Evolutionary conservation across 2,329 filamentous ascomycete genomes (phyloP), one percentile per base, ranked within the genome.

Genomic region (Cryoendolithus antarcticus): DNA sequence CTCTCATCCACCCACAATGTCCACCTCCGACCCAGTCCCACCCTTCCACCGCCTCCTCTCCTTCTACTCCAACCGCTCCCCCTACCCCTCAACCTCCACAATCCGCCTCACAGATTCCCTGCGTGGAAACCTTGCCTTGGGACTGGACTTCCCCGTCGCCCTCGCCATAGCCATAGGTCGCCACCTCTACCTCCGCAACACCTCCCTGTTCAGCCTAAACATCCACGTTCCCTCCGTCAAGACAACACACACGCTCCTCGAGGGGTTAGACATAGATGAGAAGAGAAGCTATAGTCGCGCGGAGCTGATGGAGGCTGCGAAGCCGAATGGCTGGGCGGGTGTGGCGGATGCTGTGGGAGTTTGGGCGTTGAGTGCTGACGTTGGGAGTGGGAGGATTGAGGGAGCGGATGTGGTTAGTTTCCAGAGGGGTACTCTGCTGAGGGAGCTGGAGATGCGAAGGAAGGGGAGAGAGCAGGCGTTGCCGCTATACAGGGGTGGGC

Each of bases 131-230:
- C 52, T 61, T 9, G 49, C 57, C 3, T 42, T 61, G 1, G 58
- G 58, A n/a, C 54, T 61, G 9, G 56, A 61, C 46, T 57, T 61
- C 42, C 57, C 57, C n/a, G 46, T 57, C 34, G 57, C 58, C 2
- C 45, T 58, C 32, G 50, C 46, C 29, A 44, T 60, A 4, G 58
- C 58, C 24, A 24, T 57, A 6, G 50, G 54, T 12, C 49, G 57
- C 2, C 58, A 61, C 30, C 39, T 60, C 28, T 53, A 47, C 41
- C 51, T 59, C 32, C 44, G 46, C 21, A 61, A 61, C 44, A 55
- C 53, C 6, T 40, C 46, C 19, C 46, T 52, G 43, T 55, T 54
- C 44, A 52, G 48, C n/a, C 41, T 61, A 10, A 46, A 49, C 43
- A 58, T 61, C 46, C 51, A 58, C 43, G 50, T 61, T 5, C 58